Evolutionary conservation across 1,284 basidiomycete genomes (phyloP).

Genomic region (Naganishia albida): DNA sequence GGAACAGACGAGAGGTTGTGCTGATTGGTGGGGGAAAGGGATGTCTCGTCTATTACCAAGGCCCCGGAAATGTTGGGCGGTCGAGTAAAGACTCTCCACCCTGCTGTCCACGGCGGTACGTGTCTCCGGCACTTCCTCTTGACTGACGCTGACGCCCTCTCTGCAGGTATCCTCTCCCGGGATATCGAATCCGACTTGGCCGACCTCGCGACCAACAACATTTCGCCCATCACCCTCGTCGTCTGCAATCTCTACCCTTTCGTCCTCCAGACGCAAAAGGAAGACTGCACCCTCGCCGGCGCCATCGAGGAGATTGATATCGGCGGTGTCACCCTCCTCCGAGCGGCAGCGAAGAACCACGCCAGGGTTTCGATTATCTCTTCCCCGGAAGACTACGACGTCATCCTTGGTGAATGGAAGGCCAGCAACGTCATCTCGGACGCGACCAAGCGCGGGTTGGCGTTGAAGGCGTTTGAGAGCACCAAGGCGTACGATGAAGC

Average conservation of each 20-base stretch:
- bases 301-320: constrained; percentile 99
- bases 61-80: constrained; percentile 99
- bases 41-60: constrained; percentile 97
- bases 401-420: constrained; percentile 77
- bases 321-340: constrained; percentile 94
- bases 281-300: constrained; percentile 83
- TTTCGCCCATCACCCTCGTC: constrained; percentile 88
- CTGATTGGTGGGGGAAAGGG: constrained; percentile 76
- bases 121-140: constrained; percentile 8
- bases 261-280: constrained; percentile 82
- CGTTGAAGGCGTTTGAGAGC: constrained; percentile 96
- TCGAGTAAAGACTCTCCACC: constrained; percentile 98
- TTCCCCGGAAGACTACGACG: constrained; percentile 87
- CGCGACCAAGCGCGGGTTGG: constrained; percentile 72
- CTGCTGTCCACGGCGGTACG: constrained; percentile 93
- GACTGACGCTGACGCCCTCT: background rate
- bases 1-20: too few species aligned
- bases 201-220: constrained; percentile 77
- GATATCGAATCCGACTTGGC: constrained; percentile 80
- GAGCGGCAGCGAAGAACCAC: constrained; percentile 99
- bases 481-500: constrained; percentile 93
- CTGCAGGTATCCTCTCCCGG: constrained; percentile 85
- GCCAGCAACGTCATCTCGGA: constrained; percentile 69
- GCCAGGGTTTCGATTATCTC: constrained; percentile 88
- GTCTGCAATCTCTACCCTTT: constrained; percentile 99